Base-by-base conservation (phyloP, 2,329 filamentous ascomycete species). In the Cercospora sojina region DNA sequence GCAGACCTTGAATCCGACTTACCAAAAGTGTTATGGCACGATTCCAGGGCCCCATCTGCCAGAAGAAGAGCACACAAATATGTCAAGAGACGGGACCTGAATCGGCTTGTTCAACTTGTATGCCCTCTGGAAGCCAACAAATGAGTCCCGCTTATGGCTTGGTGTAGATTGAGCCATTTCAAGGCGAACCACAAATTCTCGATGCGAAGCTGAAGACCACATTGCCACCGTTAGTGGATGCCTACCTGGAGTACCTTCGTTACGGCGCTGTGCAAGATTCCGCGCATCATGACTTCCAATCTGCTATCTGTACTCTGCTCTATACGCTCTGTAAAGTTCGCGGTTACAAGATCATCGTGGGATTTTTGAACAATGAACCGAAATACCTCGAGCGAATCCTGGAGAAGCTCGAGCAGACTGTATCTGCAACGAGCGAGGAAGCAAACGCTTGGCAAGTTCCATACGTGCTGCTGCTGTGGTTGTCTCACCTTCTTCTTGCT, bases 311-410 rank as follows among this genome's bases (percentile, higher is more conserved):
- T 77, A 87, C 86, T 68, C 83, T 98, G 2, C 79, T 99, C 38
- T 98, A 98, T 77, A 90, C 90, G 0, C 90, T 99, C 67, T 97
- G 93, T 84, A 99, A 99, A 80, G 90, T 98, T 59, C 87, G 95
- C 62, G 94, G 95, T 25, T 89, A 95, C 76, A 98, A 98, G 79
- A 90, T 99, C 60, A 90, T 99, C 72, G 88, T 93, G 61, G 88
- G 92, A 49, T 97, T 98, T 75, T 83, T 99, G 70, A 94, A 91
- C 76, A 96, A 95, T 70, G 95, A 98, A 77, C 90, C 93, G 1
- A 90, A 86, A 74, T 90, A 93, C 74, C 85, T 99, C 13, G 93
- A 97, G 76, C 85, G 90, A 0, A 84, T 99, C 67, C 83, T 97
- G 8, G 84, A 85, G 1, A 89, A 90, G 16, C 87, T 97, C 49